Evolutionary conservation across 306 rosid genomes (phyloP).

Genomic region (Albizia julibrissin): DNA sequence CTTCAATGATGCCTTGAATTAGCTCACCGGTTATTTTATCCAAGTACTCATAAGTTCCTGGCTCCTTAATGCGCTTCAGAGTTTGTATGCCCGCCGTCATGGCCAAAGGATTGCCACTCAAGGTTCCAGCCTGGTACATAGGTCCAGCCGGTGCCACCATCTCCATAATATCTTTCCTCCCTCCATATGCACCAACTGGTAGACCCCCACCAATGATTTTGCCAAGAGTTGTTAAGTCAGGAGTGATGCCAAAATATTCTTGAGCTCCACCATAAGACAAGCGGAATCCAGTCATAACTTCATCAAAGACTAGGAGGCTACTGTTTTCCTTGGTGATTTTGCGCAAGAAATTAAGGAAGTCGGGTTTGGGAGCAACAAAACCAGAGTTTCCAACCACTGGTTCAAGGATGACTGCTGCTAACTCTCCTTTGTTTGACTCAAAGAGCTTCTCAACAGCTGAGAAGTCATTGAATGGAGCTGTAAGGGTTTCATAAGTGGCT

Average conservation of each 20-base stretch:
- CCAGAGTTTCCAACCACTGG: constrained; percentile 97
- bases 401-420: constrained; percentile 81
- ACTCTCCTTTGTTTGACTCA: constrained; percentile 64
- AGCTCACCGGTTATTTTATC: constrained; percentile 78
- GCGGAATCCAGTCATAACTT: constrained; percentile 98
- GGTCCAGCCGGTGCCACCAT: constrained; percentile 98
- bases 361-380: constrained; percentile 70
- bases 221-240: constrained; percentile 82
- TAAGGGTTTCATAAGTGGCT: constrained; percentile 86
- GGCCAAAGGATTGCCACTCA: constrained; percentile 96
- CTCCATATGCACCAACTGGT: constrained; percentile 97
- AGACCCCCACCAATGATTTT: constrained; percentile 97
- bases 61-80: constrained; percentile 75
- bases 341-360: constrained; percentile 67
- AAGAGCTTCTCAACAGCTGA: constrained; percentile 75
- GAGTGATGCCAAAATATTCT: constrained; percentile 84
- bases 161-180: constrained; percentile 90
- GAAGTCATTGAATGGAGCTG: constrained; percentile 71
- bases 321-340: constrained; percentile 68
- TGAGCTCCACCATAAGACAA: constrained; percentile 95
- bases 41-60: constrained; percentile 75
- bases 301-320: constrained; percentile 83
- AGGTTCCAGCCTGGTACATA: constrained; percentile 94
- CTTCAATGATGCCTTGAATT: constrained; percentile 70
- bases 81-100: constrained; percentile 98